Evolutionary conservation across 768 basidiomycete species (phyloP).

Genomic region (Hydnomerulius pinastri): DNA sequence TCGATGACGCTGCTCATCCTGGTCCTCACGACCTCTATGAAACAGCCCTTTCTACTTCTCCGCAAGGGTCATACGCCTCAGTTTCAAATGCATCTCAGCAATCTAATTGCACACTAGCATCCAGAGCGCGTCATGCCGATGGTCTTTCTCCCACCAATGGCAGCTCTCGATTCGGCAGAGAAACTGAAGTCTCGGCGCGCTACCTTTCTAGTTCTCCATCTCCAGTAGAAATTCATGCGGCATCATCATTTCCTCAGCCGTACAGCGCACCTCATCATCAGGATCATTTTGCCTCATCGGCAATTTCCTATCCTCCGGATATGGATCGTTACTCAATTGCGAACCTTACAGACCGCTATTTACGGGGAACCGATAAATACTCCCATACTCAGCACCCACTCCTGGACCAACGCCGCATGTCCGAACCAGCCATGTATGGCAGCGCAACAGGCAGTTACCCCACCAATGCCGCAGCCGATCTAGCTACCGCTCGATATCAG

Average conservation of each 20-base stretch:
- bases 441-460: slow-evolving; percentile 41
- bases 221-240: slow-evolving; percentile 41
- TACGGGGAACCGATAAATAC: slow-evolving; percentile 40
- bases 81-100: slow-evolving; percentile 17
- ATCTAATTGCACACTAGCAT: slow-evolving; percentile 19
- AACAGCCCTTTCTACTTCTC: slow-evolving; percentile 18
- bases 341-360: slow-evolving; percentile 42
- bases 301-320: slow-evolving; percentile 41
- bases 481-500: slow-evolving; percentile 37
- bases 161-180: background rate
- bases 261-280: slow-evolving; percentile 46
- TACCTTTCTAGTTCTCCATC: slow-evolving; percentile 46
- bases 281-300: slow-evolving; percentile 45
- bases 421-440: slow-evolving; percentile 57
- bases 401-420: slow-evolving; percentile 68
- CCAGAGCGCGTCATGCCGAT: slow-evolving; percentile 18
- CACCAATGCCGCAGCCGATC: slow-evolving; percentile 32
- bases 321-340: slow-evolving; percentile 41
- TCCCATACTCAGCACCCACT: slow-evolving; percentile 36
- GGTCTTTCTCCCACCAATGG: slow-evolving; percentile 6
- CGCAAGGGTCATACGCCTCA: slow-evolving; percentile 12
- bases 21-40: slow-evolving; percentile 37
- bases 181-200: slow-evolving; percentile 4
- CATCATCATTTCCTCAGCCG: slow-evolving; percentile 41
- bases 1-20: slow-evolving; percentile 34